Evolutionary conservation across 352 stramenopile species (phyloP), one percentile per base, ranked within the genome.

Genomic region (Pythium angustatum): DNA sequence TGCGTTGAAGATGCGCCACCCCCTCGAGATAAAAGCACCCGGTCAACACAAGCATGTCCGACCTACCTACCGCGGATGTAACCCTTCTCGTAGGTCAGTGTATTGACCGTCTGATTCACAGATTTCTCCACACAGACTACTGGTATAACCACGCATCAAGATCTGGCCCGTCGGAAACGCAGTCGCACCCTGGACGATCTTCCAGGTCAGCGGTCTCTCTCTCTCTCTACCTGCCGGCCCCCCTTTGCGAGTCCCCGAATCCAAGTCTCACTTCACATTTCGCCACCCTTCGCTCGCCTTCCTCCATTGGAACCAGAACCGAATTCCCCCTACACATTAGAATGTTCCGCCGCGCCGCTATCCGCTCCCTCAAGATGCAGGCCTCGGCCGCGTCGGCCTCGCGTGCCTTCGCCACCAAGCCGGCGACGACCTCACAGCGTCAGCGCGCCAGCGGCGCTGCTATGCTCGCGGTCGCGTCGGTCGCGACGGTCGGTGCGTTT

Each of bases 261-360:
- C n/a, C n/a, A 1, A 58, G 64, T 26, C 34, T 44, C 62, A 69
- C 47, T 69, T 69, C 53, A 24, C 44, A 31, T 56, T 56, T n/a
- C n/a, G n/a, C n/a, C n/a, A n/a, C n/a, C n/a, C n/a, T n/a, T n/a
- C n/a, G n/a, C n/a, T 47, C 12, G 5, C 28, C 24, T 12, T 28
- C 43, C 24, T 62, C 30, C 56, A 24, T 8, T 41, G 28, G 24
- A 62, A 54, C 43, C 38, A 61, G 21, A 24, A 40, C 38, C 38
- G 44, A 64, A 28, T 51, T 52, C 40, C 40, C 51, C 45, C 1
- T 47, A 21, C 28, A 38, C 33, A 63, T 17, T 19, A 17, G 19
- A 58, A 90, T 89, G 79, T 65, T 91, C 33, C 82, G 82, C 44
- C 82, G 78, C 54, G 75, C 68, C 26, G 72, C 73, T 47, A 38